Conservation (phyloP, 495 filamentous ascomycete genomes). For the Penicillium antarcticum region DNA sequence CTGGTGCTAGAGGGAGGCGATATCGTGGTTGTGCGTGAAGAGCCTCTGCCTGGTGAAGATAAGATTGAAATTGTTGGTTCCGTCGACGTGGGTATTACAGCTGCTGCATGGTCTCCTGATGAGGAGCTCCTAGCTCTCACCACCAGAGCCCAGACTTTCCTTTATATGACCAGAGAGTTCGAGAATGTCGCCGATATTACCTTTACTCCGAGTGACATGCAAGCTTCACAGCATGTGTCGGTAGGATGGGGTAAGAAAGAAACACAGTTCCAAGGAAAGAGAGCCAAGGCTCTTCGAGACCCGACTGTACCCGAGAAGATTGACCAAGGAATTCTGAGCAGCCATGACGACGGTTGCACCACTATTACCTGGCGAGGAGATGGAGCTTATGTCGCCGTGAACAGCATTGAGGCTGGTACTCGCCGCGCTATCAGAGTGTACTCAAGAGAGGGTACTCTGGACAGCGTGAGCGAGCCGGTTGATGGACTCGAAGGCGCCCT, state of each 20-base stretch:
- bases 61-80: conserved; percentile 93
- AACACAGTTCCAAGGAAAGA: conserved; percentile 93
- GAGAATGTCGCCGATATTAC: conserved; percentile 73
- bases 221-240: conserved; percentile 90
- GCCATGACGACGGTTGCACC: conserved; percentile 63
- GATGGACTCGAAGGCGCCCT: conserved; percentile 81
- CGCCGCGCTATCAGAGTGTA: conserved; percentile 84
- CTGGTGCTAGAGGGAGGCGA: conserved; percentile 88
- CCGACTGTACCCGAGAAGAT: conserved; percentile 93
- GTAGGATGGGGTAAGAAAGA: conserved; percentile 98
- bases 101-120: conserved; percentile 91
- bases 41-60: conserved; percentile 62
- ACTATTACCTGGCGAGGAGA: conserved; percentile 93
- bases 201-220: conserved; percentile 72
- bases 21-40: conserved; percentile 78
- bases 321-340: conserved; percentile 75
- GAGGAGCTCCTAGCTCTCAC: conserved; percentile 83
- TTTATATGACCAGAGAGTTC: conserved; percentile 92
- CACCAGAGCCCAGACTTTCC: conserved; percentile 72
- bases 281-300: conserved; percentile 84
- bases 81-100: conserved; percentile 84
- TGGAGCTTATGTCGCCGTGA: conserved; percentile 86
- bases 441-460: conserved; percentile 81
- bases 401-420: conserved; percentile 60
- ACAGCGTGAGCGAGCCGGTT: conserved; percentile 91